These are phyloP conservation scores for Tilletia walkeri DNA, from an alignment of 1,284 basidiomycete genomes.

Conservation along the genomic window DNA sequence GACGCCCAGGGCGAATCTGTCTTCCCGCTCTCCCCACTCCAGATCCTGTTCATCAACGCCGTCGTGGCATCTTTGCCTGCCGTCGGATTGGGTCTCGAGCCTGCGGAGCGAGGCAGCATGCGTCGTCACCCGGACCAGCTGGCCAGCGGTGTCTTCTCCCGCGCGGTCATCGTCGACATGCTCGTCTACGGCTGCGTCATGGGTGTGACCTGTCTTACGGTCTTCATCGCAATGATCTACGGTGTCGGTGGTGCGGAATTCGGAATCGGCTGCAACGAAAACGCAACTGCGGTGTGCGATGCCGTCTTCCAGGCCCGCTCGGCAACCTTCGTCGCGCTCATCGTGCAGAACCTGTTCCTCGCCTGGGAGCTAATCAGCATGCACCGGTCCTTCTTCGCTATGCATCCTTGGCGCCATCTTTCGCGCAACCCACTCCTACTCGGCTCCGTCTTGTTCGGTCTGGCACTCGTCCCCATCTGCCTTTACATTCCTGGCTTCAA, in stretches of 20 bases:
- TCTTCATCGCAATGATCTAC: slow-evolving; percentile 49
- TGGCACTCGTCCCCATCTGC: slow-evolving; percentile 41
- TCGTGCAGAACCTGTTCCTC: slow-evolving; percentile 43
- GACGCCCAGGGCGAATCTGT: slow-evolving; percentile 41
- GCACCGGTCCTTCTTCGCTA: slow-evolving; percentile 42
- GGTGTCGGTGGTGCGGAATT: slow-evolving; percentile 36
- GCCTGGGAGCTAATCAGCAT: slow-evolving; percentile 49
- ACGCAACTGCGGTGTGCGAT: slow-evolving; percentile 25
- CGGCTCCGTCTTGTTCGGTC: slow-evolving; percentile 42
- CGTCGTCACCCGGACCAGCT: slow-evolving; percentile 41
- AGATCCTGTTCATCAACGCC: slow-evolving; percentile 49
- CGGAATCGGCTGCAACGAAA: slow-evolving; percentile 38
- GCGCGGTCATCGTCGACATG: slow-evolving; percentile 43
- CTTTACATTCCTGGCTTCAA: slow-evolving; percentile 50
- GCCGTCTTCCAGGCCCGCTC: slow-evolving; percentile 46
- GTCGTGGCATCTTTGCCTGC: slow-evolving; percentile 46
- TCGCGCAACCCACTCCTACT: slow-evolving; percentile 40
- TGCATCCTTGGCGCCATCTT: slow-evolving; percentile 20
- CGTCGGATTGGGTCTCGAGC: slow-evolving; percentile 47
- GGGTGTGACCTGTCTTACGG: slow-evolving; percentile 45
- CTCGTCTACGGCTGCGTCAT: slow-evolving; percentile 45
- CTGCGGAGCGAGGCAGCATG: slow-evolving; percentile 43
- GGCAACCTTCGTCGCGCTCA: slow-evolving; percentile 44
- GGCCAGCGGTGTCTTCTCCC: slow-evolving; percentile 41
- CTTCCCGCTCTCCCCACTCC: slow-evolving; percentile 46